Percentiles rank a stretch among this genome's conserved stretches.
Conservation (phyloP, 352 stramenopile species). For the Globisporangium emineosum region DNA sequence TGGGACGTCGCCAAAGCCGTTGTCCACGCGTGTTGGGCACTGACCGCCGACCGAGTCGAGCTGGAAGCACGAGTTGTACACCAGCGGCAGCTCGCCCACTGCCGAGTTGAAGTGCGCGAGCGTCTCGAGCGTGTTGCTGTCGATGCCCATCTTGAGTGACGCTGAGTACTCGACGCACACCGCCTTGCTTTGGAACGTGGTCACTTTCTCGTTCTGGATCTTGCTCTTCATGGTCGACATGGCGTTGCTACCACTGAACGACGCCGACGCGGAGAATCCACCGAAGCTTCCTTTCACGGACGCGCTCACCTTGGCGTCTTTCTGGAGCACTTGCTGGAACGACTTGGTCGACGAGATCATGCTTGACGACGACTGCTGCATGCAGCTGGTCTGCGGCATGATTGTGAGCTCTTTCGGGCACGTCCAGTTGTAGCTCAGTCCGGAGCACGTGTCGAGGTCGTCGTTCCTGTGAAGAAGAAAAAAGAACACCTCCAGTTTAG, state of each 20-base stretch:
- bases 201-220: constrained; percentile 14
- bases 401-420: constrained; percentile 24
- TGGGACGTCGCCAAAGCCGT: constrained; percentile 24
- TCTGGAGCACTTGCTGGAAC: constrained; percentile 27
- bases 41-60: constrained; percentile 11
- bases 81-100: not conserved
- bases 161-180: constrained; percentile 26
- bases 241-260: constrained; percentile 25
- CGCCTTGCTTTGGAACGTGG: constrained; percentile 23
- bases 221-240: constrained; percentile 28
- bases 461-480: constrained; percentile 13
- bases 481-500: not conserved
- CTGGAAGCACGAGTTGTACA: constrained; percentile 17
- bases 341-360: constrained; percentile 26
- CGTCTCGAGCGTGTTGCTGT: constrained; percentile 7
- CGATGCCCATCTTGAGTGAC: constrained; percentile 13
- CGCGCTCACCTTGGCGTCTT: constrained; percentile 18
- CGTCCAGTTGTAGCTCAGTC: constrained; percentile 21
- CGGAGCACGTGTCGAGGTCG: constrained; percentile 20
- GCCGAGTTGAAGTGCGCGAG: constrained; percentile 11
- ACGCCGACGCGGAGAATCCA: constrained; percentile 21
- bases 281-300: constrained; percentile 27
- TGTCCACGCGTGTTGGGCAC: constrained; percentile 12
- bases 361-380: constrained; percentile 28
- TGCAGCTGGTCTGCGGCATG: constrained; percentile 25